Evolutionary conservation across 1,284 basidiomycete genomes (phyloP).

Genomic region (Moniliophthora roreri): DNA sequence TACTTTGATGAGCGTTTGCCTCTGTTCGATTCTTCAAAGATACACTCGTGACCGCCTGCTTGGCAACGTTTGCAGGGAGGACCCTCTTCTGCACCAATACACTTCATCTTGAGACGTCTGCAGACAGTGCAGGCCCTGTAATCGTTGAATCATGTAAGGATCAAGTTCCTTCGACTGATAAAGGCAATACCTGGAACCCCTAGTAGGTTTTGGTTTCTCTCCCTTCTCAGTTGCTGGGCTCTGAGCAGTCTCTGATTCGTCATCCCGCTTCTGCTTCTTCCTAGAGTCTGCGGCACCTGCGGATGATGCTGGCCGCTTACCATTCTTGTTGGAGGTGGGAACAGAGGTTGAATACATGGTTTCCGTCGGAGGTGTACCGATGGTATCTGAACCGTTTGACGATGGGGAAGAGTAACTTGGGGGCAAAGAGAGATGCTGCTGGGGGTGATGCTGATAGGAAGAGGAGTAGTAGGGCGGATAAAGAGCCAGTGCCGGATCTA

Average conservation of each 20-base stretch:
- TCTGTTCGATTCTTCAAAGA: slow-evolving; percentile 93
- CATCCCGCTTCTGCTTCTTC: slow-evolving; percentile 64
- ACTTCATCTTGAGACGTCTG: slow-evolving; percentile 97
- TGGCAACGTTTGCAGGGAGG: slow-evolving; percentile 88
- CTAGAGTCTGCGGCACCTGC: slow-evolving; percentile 39
- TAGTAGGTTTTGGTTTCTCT: slow-evolving; percentile 83
- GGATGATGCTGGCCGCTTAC: slow-evolving; percentile 63
- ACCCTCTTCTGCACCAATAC: slow-evolving; percentile 90
- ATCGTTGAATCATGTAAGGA: slow-evolving; percentile 1
- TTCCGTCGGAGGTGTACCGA: slow-evolving; percentile 70
- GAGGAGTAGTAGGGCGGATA: slow-evolving; percentile 56
- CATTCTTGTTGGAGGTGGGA: slow-evolving; percentile 50
- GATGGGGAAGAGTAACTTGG: slow-evolving; percentile 64
- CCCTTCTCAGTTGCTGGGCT: slow-evolving; percentile 62
- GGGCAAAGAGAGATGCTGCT: slow-evolving; percentile 39
- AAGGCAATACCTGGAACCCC: slow-evolving; percentile 74
- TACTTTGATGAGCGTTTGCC: slow-evolving; percentile 91
- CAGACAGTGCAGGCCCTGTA: slow-evolving; percentile 90
- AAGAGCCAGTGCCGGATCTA: slow-evolving; percentile 65
- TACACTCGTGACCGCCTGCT: slow-evolving; percentile 84
- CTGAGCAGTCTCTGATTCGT: slow-evolving; percentile 45
- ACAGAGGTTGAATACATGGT: slow-evolving; percentile 49
- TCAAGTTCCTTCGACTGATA: slow-evolving; percentile 5
- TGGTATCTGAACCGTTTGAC: slow-evolving; percentile 70
- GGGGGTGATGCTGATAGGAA: slow-evolving; percentile 35